Conservation (phyloP, 768 basidiomycete genomes). For the Pilatotrama ljubarskyi region DNA sequence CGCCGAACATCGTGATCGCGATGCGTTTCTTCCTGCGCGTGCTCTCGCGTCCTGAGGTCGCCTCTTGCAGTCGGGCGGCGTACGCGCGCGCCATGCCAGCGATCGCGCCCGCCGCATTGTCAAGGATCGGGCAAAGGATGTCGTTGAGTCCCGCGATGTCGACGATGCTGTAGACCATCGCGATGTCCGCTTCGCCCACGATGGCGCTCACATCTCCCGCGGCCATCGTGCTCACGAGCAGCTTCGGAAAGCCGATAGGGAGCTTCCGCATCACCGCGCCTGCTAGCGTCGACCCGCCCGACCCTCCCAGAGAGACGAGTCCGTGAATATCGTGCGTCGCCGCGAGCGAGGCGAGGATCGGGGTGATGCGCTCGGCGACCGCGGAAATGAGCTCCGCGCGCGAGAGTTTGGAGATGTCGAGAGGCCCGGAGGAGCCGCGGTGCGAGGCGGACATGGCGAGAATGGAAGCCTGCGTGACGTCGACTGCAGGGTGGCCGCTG, state of each 20-base stretch:
- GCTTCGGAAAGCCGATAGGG: constrained; percentile 25
- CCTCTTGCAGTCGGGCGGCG: not conserved
- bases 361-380: constrained; percentile 10
- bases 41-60: not conserved
- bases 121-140: constrained; percentile 22
- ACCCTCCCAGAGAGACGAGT: constrained; percentile 19
- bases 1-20: constrained; percentile 27
- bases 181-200: constrained; percentile 21
- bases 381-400: constrained; percentile 17
- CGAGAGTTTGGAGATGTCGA: constrained; percentile 14
- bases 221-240: constrained; percentile 26
- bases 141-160: constrained; percentile 27
- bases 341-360: constrained; percentile 11
- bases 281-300: constrained; percentile 21
- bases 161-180: constrained; percentile 23
- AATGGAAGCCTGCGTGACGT: constrained; percentile 16
- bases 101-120: constrained; percentile 22
- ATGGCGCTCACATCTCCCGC: constrained; percentile 22
- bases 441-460: constrained; percentile 3
- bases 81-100: constrained; percentile 25
- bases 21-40: constrained; percentile 13
- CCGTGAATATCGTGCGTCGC: constrained; percentile 13
- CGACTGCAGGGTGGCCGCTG: constrained; percentile 14
- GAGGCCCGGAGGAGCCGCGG: not conserved
- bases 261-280: constrained; percentile 20